Base-by-base conservation (phyloP, 208 protist species). In the Porcisia deanei region DNA sequence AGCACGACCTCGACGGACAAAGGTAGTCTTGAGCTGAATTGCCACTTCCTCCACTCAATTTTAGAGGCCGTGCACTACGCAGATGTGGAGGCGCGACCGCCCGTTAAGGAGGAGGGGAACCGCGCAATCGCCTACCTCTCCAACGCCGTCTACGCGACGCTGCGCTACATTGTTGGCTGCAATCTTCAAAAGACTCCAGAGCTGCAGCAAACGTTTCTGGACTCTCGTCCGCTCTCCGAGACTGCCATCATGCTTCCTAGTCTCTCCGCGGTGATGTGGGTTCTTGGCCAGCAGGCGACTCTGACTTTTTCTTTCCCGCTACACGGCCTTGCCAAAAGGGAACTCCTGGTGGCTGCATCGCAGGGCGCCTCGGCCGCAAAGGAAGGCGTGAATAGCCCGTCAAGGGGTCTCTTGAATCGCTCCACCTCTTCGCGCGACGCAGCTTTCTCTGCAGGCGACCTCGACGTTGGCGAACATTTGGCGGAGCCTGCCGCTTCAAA, bases 121-220 rank as follows among this genome's bases (percentile, higher is more conserved):
- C 71, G 82, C 30, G 93, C 90, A 5, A 60, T 91, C 53, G 61
- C 75, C 12, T 94, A 90, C 72, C 77, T 97, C 16, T 89, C 91
- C 34, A 82, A 83, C 49, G 89, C 85, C 1, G 87, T 91, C 16
- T 91, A 94, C 76, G 75, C 85, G 22, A 91, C 84, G 53, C 68
- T 95, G 39, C 93, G 90, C 34, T 97, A 97, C 75, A 74, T 94
- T 37, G 82, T 97, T 1, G 93, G 76, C 6, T 97, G 93, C 74
- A 94, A 97, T 76, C 45, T 94, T 0, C 69, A 86, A 55, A 73
- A 71, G 55, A 81, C 80, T 6, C 54, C 73, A 18, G 54, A 43
- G 60, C 54, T 86, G 34, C 49, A 80, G 57, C 76, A 94, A 43
- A 93, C 84, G 10, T 92, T 95, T 64, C 81, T 97, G 22, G 93